Base-by-base conservation (phyloP, 805 yeast species). In the Myxozyma neglecta region DNA sequence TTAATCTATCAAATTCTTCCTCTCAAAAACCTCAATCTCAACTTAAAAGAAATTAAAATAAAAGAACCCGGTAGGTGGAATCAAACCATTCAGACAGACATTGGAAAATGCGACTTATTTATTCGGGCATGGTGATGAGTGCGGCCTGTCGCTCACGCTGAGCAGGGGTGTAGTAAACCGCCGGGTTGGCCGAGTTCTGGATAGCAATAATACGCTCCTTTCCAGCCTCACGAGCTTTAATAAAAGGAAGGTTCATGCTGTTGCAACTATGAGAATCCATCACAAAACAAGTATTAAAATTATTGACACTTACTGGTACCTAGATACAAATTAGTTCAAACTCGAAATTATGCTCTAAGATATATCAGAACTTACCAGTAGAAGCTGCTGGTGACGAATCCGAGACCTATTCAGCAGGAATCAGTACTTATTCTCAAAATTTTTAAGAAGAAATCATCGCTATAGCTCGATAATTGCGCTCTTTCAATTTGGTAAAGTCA, bases 161-260 rank as follows among this genome's bases (percentile, higher is more conserved):
- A 47, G 47, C 48, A 39, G 42, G 24, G 29, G 59, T 47, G 53
- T 47, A 55, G 52, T 36, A 13, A 16, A 34, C 16, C 18, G 9
- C 35, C 29, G 53, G 53, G 44, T 55, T 14, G 37, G 39, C 53
- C 47, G 35, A 37, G 10, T 36, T 20, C 45, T 35, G 20, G 53
- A 55, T 39, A 7, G 13, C 39, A 13, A 8, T 3, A n/a, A 55
- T 14, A 11, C 51, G n/a, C 13, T 20, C 40, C 32, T 34, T 39
- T 13, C 59, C 59, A 8, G 37, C 48, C 24, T 18, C 35, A 42
- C 42, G 48, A 16, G 49, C 50, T 54, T 44, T 24, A 11, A 58
- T 42, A 50, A 39, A 58, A n/a, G 61, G 61, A n/a, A 42, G 34
- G 61, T 58, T 54, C 53, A 53, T 36, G 51, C 61, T 58, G 53